Evolutionary conservation across 1,284 basidiomycete species (phyloP).

Genomic region (Ceratobasidium sp.): DNA sequence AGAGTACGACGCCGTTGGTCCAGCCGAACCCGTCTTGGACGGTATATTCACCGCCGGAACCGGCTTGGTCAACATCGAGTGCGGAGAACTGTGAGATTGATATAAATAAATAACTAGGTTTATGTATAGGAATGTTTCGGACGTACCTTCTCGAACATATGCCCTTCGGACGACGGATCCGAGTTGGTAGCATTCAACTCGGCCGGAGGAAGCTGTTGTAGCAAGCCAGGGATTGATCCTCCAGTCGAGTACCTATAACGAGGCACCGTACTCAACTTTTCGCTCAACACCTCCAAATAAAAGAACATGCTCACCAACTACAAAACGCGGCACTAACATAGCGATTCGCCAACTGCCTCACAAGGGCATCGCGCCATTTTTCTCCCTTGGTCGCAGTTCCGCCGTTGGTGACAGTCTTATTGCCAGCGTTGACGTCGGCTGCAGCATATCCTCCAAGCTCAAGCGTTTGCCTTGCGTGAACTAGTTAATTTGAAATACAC

Average conservation of each 20-base stretch:
- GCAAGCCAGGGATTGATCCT: constrained; percentile 77
- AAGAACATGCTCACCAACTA: constrained; percentile 75
- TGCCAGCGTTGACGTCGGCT: constrained; percentile 72
- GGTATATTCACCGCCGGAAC: constrained; percentile 88
- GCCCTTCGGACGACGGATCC: constrained; percentile 51
- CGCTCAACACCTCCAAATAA: neutral
- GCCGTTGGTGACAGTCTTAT: constrained; percentile 77
- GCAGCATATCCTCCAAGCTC: constrained; percentile 59
- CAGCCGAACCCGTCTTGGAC: constrained; percentile 90
- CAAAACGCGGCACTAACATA: constrained; percentile 88
- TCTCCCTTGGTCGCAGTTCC: constrained; percentile 67
- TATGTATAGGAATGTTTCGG: too few relatives aligned
- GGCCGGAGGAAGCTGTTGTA: constrained; percentile 76
- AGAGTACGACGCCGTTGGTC: constrained; percentile 89
- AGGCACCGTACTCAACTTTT: neutral
- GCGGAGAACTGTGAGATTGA: constrained; percentile 54
- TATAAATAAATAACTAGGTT: too few relatives aligned
- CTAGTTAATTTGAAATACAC: too few relatives aligned
- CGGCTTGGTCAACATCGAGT: constrained; percentile 84
- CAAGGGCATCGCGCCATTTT: constrained; percentile 63
- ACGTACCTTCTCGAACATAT: constrained; percentile 92
- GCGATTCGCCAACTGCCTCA: constrained; percentile 82
- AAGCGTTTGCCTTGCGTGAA: constrained; percentile 69
- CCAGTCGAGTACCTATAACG: constrained; percentile 84
- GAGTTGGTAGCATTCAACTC: constrained; percentile 80